Evolutionary conservation across 1,139 yeast species (phyloP).

Genomic region (Arxiozyma telluris): DNA sequence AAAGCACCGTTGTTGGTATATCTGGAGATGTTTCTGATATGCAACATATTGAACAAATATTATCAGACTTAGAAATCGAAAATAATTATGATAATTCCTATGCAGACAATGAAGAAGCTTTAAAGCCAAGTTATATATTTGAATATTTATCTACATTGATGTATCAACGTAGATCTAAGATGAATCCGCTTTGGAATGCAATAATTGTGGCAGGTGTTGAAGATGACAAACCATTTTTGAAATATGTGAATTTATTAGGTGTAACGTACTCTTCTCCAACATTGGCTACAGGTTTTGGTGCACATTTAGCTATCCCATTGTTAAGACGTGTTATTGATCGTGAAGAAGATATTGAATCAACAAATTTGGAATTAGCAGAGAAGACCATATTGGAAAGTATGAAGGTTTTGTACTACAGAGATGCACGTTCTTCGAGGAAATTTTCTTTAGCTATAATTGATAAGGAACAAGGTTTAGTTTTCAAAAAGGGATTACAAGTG

Average conservation of each 20-base stretch:
- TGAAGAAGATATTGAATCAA: slow-evolving; percentile 60
- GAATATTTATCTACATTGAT: slow-evolving; percentile 78
- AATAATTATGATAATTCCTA: slow-evolving; percentile 61
- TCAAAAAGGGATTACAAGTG: slow-evolving; percentile 61
- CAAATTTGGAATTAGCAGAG: slow-evolving; percentile 68
- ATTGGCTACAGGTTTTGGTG: slow-evolving; percentile 94
- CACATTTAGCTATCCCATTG: slow-evolving; percentile 87
- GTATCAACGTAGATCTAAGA: slow-evolving; percentile 80
- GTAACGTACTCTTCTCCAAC: slow-evolving; percentile 84
- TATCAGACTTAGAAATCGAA: slow-evolving; percentile 71
- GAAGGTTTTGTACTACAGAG: slow-evolving; percentile 93
- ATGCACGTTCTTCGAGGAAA: slow-evolving; percentile 85
- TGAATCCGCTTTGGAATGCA: slow-evolving; percentile 97
- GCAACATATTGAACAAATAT: slow-evolving; percentile 67
- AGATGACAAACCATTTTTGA: slow-evolving; percentile 62
- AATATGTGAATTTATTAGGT: slow-evolving; percentile 85
- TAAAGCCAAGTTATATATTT: slow-evolving; percentile 80
- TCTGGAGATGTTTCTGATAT: slow-evolving; percentile 94
- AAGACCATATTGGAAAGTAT: slow-evolving; percentile 71
- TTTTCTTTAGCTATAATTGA: slow-evolving; percentile 75
- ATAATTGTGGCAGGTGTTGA: slow-evolving; percentile 83
- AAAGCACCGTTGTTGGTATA: slow-evolving; percentile 80
- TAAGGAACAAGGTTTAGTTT: slow-evolving; percentile 48
- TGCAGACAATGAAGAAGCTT: slow-evolving; percentile 52
- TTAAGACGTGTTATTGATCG: slow-evolving; percentile 75